Evolutionary conservation across 2,329 filamentous ascomycete genomes (phyloP).

Genomic region (Arthrobotrys conoides): DNA sequence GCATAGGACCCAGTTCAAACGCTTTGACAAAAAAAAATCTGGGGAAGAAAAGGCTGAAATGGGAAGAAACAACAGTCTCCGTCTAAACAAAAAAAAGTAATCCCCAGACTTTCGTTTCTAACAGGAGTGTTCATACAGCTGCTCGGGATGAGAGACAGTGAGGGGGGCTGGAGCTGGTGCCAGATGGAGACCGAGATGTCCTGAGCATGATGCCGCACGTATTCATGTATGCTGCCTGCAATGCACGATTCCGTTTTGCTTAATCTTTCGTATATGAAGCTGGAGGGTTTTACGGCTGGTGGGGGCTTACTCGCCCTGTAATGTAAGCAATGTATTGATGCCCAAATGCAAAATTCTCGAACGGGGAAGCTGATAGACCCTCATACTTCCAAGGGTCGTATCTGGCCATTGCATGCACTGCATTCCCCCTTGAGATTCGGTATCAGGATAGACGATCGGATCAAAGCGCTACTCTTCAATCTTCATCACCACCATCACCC

Average conservation of each 20-base stretch:
- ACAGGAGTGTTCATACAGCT: background rate
- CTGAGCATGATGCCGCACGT: constrained; percentile 30
- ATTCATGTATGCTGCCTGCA: constrained; percentile 31
- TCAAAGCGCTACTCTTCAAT: constrained; percentile 43
- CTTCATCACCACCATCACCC: constrained; percentile 33
- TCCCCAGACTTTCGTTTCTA: constrained; percentile 27
- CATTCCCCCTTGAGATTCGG: constrained; percentile 36
- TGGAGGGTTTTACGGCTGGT: constrained; percentile 32
- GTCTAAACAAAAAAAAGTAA: constrained; percentile 2
- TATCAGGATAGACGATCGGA: constrained; percentile 44
- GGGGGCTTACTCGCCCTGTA: constrained; percentile 41
- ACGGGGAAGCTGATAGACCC: constrained; percentile 29
- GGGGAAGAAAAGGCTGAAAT: constrained; percentile 57
- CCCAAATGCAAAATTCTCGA: constrained; percentile 14
- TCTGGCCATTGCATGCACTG: constrained; percentile 44
- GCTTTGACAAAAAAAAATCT: constrained; percentile 54
- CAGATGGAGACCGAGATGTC: background rate
- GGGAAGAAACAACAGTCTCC: constrained; percentile 33
- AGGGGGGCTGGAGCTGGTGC: constrained; percentile 32
- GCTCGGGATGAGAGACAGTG: constrained; percentile 2
- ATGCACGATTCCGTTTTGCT: constrained; percentile 48
- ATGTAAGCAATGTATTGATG: constrained; percentile 24
- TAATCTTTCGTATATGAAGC: constrained; percentile 13
- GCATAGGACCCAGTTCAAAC: constrained; percentile 19
- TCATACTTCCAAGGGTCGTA: constrained; percentile 29